phyloP scores from a whole-genome alignment of 2,329 filamentous ascomycete genomes.

The Diaporthe sp. region DNA sequence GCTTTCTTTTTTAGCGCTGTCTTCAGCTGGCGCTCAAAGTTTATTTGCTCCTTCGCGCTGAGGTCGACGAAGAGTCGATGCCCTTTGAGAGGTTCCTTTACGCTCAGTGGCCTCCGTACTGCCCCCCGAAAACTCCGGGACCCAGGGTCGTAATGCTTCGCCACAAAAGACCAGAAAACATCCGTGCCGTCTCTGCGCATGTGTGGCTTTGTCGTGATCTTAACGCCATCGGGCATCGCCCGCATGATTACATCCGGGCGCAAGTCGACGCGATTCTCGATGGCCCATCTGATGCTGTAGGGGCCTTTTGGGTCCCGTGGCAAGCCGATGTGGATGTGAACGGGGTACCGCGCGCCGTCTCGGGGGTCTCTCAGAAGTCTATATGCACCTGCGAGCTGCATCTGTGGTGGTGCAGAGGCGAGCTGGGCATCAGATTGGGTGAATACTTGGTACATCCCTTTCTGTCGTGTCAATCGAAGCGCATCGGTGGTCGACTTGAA shows the following conservation, averaged over 20 bases:
- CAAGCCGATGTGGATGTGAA: not conserved
- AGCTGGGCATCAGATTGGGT: not conserved
- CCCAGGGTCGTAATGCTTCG: not conserved
- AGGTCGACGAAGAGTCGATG: no score
- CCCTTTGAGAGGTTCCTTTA: no score
- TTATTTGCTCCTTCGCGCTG: no score
- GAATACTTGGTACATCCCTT: not conserved
- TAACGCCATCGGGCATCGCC: not conserved
- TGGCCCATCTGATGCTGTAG: not conserved
- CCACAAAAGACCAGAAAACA: not conserved
- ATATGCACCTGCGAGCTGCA: not conserved
- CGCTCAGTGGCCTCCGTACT: no score
- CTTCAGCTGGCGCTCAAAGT: no score
- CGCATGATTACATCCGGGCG: not conserved
- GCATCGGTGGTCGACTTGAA: not conserved
- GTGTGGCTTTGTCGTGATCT: not conserved
- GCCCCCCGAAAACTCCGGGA: no score
- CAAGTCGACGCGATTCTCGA: not conserved
- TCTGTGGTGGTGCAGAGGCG: not conserved
- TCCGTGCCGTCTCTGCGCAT: no score
- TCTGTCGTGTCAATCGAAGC: not conserved
- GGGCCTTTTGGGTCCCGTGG: not conserved
- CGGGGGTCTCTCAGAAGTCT: not conserved
- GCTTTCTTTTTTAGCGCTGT: no score
- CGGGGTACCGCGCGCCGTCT: not conserved